Evolutionary conservation across 176 grass and related monocot species (phyloP).

Genomic region (Chrysopogon serrulatus): DNA sequence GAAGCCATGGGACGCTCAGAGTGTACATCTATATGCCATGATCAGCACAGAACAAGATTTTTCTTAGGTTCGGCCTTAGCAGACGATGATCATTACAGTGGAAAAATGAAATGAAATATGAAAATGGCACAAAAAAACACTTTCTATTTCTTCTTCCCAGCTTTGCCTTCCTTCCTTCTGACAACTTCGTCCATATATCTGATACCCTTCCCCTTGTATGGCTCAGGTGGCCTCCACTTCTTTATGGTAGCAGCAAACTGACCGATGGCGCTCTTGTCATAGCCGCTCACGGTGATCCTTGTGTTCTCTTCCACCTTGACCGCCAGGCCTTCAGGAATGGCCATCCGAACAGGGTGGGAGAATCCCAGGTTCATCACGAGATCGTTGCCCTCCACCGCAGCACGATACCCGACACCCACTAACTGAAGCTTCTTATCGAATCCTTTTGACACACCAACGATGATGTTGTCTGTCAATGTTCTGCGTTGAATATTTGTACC

Average conservation of each 20-base stretch:
- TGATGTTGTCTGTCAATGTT: conserved; percentile 87
- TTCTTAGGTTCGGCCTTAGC: not conserved
- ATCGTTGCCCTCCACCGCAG: conserved; percentile 72
- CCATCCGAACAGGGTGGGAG: conserved; percentile 86
- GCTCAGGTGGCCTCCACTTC: conserved; percentile 96
- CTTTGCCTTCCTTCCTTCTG: conserved; percentile 94
- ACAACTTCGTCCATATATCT: conserved; percentile 72
- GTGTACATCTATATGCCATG: not conserved
- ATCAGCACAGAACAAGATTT: not conserved
- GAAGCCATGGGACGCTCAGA: not conserved
- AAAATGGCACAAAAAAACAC: not conserved
- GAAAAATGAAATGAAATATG: conserved; percentile 15
- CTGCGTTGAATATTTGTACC: conserved; percentile 42
- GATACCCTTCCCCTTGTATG: conserved; percentile 98
- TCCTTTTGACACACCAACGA: conserved; percentile 89
- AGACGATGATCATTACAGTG: conserved; percentile 11
- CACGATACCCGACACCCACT: conserved; percentile 89
- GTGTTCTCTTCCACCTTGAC: conserved; percentile 96
- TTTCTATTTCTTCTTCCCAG: conserved; percentile 95
- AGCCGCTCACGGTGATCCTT: conserved; percentile 74
- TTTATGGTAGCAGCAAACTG: conserved; percentile 83
- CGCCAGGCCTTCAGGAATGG: conserved; percentile 66
- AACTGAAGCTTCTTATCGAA: conserved; percentile 89
- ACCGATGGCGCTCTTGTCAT: conserved; percentile 73
- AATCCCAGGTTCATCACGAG: conserved; percentile 90